Base-by-base conservation (phyloP, 2,329 filamentous ascomycete species). In the Pseudogymnoascus sp. region DNA sequence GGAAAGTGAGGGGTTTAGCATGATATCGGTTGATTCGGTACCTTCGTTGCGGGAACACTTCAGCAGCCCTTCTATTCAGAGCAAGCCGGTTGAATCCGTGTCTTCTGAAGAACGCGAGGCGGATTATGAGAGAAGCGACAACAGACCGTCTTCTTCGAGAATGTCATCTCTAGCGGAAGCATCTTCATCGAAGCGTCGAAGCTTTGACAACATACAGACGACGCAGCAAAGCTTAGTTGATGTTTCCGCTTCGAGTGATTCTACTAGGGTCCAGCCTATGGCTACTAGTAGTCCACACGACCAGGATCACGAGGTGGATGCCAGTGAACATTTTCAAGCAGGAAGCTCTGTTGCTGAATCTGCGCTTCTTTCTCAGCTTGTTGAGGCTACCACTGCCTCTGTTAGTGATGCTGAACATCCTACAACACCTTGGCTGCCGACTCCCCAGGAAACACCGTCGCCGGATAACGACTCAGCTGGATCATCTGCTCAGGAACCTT, bases 1-100 rank as follows among this genome's bases (percentile, higher is more conserved):
- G 67, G 81, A 84, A 71, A 83, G 81, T 67, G 81, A 84, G 74
- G 81, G 79, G 2, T 84, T 84, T 66, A 84, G 80, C 64, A 83
- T 84, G 80, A 81, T 84, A 57, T 83, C 82, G 11, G 72, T 83
- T 51, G 78, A 82, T 64, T 81, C 81, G 2, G 72, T 84, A 21
- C 80, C 80, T 5, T 83, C 81, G 2, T 75, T 79, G 21, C 76
- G 76, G 67, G 76, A 79, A 67, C 75, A 77, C 64, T 70, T 75
- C 2, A 72, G 77, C 39, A 75, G 73, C 16, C 72, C 74, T 43
- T 67, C 71, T 13, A 70, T 72, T 31, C 66, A 69, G 13, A 68
- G 67, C 37, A 65, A 64, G 28, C 65, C 65, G 60, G 66, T 64
- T 31, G 63, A 60, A 16, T 31, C 61, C 19, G 13, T 51, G 1